Evolutionary conservation across 352 stramenopile species (phyloP).

Genomic region (Phytophthora quininea): DNA sequence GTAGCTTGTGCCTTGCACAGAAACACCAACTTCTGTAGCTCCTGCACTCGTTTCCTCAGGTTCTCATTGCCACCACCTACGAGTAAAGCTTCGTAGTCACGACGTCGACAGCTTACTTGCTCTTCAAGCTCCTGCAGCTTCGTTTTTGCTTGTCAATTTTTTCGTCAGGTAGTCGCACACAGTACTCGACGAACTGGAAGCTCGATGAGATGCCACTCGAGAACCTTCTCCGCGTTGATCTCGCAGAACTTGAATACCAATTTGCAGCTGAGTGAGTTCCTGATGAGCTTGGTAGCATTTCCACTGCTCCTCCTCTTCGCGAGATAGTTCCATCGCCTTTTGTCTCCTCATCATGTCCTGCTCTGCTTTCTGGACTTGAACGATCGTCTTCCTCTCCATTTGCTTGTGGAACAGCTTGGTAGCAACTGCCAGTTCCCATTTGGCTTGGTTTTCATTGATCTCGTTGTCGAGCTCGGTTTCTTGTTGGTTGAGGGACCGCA

Average conservation of each 20-base stretch:
- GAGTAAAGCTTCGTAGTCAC: conserved; percentile 50
- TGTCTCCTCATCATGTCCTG: conserved; percentile 51
- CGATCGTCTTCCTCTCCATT: conserved; percentile 42
- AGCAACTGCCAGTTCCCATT: conserved; percentile 50
- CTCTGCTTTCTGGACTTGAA: conserved; percentile 14
- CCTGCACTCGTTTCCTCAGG: conserved; percentile 58
- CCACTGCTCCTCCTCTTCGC: conserved; percentile 66
- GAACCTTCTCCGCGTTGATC: conserved; percentile 13
- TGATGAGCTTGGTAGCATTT: conserved; percentile 56
- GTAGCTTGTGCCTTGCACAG: conserved; percentile 61
- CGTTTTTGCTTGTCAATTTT: conserved; percentile 48
- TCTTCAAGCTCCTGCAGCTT: conserved; percentile 50
- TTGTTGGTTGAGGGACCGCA: conserved; percentile 30
- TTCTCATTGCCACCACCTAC: conserved; percentile 49
- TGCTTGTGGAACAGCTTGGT: conserved; percentile 57
- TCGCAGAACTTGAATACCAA: conserved; percentile 52
- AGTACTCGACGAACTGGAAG: conserved; percentile 24
- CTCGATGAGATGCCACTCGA: conserved; percentile 17
- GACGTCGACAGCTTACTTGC: conserved; percentile 31
- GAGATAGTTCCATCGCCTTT: conserved; percentile 46
- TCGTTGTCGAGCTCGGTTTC: conserved; percentile 41
- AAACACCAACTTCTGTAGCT: conserved; percentile 76
- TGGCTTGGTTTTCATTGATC: conserved; percentile 34
- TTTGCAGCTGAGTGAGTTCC: conserved; percentile 65
- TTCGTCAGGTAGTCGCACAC: conserved; percentile 52